Evolutionary conservation across 2,329 filamentous ascomycete species (phyloP).

Genomic region (Pyrenochaeta sp.): DNA sequence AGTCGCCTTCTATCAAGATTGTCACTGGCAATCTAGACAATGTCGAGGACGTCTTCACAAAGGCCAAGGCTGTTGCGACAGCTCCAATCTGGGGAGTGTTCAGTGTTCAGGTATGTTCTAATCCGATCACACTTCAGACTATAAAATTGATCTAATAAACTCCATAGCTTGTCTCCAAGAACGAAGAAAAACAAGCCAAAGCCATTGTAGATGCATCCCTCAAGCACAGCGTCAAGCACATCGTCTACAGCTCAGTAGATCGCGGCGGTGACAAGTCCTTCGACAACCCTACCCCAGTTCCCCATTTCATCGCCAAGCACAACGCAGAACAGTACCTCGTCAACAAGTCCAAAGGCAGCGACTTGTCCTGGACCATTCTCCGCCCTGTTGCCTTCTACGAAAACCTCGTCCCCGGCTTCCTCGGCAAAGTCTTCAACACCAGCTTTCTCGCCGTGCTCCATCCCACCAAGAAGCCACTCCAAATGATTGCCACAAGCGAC

Average conservation of each 20-base stretch:
- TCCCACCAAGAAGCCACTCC: slow-evolving; percentile 43
- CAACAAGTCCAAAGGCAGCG: slow-evolving; percentile 39
- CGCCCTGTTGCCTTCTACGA: slow-evolving; percentile 69
- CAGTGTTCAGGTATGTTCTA: slow-evolving; percentile 32
- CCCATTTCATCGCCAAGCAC: slow-evolving; percentile 68
- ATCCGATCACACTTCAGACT: background rate
- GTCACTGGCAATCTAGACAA: slow-evolving; percentile 64
- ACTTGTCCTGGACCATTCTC: slow-evolving; percentile 66
- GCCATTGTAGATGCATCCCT: slow-evolving; percentile 45
- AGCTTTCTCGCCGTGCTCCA: slow-evolving; percentile 43
- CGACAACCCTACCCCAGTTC: slow-evolving; percentile 61
- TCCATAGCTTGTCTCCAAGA: slow-evolving; percentile 39
- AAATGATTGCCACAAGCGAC: slow-evolving; percentile 48
- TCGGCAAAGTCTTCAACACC: slow-evolving; percentile 56
- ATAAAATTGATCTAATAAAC: background rate
- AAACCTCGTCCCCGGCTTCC: slow-evolving; percentile 56
- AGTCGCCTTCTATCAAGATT: slow-evolving; percentile 59
- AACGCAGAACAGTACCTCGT: slow-evolving; percentile 67
- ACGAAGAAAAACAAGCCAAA: slow-evolving; percentile 48
- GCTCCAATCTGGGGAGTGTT: slow-evolving; percentile 42
- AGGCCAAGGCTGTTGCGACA: slow-evolving; percentile 45
- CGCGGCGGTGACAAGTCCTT: slow-evolving; percentile 52
- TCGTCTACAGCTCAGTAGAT: slow-evolving; percentile 49
- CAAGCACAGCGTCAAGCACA: slow-evolving; percentile 40
- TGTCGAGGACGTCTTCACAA: slow-evolving; percentile 57